Evolutionary conservation across 371 early-diverging fungal species (phyloP).

Genomic region (Mucor indicus): DNA sequence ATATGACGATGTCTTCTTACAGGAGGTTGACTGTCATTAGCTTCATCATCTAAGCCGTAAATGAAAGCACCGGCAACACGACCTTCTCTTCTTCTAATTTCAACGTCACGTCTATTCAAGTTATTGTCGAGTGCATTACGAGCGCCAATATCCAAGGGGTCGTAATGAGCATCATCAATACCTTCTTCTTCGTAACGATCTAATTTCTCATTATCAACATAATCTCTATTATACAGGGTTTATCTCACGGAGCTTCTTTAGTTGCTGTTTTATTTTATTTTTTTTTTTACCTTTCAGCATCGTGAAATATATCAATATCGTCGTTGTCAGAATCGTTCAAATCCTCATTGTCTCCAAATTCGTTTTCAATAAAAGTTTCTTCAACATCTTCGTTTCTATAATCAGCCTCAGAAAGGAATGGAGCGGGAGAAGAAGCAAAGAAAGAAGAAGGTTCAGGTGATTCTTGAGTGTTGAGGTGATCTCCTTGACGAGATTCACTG

Average conservation of each 20-base stretch:
- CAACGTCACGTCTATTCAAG: slow-evolving; percentile 81
- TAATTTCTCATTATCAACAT: slow-evolving; percentile 65
- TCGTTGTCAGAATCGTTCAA: slow-evolving; percentile 65
- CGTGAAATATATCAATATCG: slow-evolving; percentile 78
- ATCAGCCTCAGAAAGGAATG: slow-evolving; percentile 45
- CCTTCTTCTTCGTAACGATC: slow-evolving; percentile 81
- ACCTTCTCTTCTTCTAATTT: slow-evolving; percentile 66
- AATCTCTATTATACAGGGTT: slow-evolving; percentile 54
- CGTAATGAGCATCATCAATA: slow-evolving; percentile 78
- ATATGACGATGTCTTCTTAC: slow-evolving; percentile 62
- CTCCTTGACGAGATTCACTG: slow-evolving; percentile 17
- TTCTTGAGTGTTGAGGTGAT: not conserved
- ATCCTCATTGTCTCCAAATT: slow-evolving; percentile 38
- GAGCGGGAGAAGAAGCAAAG: slow-evolving; percentile 43
- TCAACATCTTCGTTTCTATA: slow-evolving; percentile 35
- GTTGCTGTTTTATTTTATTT: not conserved
- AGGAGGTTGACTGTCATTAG: slow-evolving; percentile 53
- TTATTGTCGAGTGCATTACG: slow-evolving; percentile 78
- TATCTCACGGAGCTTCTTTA: not conserved
- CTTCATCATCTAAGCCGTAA: slow-evolving; percentile 66
- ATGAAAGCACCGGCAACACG: slow-evolving; percentile 85
- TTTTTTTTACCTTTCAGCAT: slow-evolving; percentile 64
- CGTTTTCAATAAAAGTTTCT: slow-evolving; percentile 28
- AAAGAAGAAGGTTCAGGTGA: slow-evolving; percentile 38
- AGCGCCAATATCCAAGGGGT: slow-evolving; percentile 63